Evolutionary conservation across 2,329 filamentous ascomycete genomes (phyloP).

Genomic region (Lojkania enalia): DNA sequence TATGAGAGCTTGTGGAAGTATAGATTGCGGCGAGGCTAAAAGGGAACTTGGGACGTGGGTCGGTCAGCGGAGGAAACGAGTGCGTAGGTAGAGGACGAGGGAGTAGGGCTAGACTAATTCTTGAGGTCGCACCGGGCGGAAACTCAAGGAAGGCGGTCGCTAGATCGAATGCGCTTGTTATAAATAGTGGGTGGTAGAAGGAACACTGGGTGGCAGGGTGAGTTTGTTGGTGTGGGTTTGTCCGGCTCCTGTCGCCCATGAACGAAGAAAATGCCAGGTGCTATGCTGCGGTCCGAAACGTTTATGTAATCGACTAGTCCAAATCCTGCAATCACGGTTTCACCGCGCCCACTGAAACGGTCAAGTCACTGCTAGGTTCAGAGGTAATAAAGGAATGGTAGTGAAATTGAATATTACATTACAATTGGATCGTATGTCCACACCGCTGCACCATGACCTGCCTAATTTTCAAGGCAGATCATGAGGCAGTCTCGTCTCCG

Average conservation of each 20-base stretch:
- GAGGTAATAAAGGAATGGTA: too few relatives aligned
- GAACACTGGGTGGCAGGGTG: conserved; percentile 18
- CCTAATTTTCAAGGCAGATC: conserved; percentile 18
- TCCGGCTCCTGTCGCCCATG: neutral
- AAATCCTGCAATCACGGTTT: conserved; percentile 15
- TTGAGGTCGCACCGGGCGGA: conserved; percentile 42
- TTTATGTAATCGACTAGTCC: conserved; percentile 2
- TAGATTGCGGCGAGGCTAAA: conserved; percentile 3
- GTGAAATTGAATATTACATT: too few relatives aligned
- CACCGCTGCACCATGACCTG: conserved; percentile 27
- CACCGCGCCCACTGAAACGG: too few relatives aligned
- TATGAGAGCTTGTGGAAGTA: conserved; percentile 9
- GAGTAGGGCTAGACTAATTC: conserved; percentile 16
- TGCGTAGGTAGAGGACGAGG: conserved; percentile 13
- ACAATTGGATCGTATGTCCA: conserved; percentile 20
- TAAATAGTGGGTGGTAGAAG: conserved; percentile 9
- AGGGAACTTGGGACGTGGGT: conserved; percentile 4
- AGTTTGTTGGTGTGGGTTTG: conserved; percentile 13
- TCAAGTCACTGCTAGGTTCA: too few relatives aligned
- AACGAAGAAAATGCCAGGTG: conserved; percentile 30
- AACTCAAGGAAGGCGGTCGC: conserved; percentile 27
- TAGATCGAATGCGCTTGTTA: conserved; percentile 16
- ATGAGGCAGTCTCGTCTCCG: conserved; percentile 36
- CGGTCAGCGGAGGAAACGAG: conserved; percentile 18
- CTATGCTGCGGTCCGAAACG: conserved; percentile 17